Conservation (phyloP, 2,329 filamentous ascomycete species). For the Alternaria sp. region DNA sequence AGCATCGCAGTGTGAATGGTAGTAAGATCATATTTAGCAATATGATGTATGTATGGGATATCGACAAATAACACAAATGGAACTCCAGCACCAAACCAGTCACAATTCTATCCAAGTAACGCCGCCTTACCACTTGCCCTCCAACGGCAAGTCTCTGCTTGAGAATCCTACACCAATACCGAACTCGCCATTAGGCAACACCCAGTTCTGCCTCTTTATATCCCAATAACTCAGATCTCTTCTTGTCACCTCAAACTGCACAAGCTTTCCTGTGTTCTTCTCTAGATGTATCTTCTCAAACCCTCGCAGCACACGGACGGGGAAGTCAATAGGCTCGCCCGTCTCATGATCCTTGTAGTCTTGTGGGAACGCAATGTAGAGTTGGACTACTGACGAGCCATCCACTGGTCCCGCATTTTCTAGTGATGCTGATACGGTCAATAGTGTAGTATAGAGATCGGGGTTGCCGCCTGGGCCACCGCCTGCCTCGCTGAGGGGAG, state of each 20-base stretch:
- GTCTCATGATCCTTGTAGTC: slow-evolving; percentile 54
- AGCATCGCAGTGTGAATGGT: background rate
- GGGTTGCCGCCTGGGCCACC: slow-evolving; percentile 75
- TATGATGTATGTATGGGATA: background rate
- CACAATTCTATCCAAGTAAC: slow-evolving; percentile 6
- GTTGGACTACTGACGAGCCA: slow-evolving; percentile 65
- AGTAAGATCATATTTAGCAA: background rate
- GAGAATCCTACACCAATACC: slow-evolving; percentile 45
- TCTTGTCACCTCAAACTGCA: slow-evolving; percentile 52
- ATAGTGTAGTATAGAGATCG: slow-evolving; percentile 67
- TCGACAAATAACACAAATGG: background rate
- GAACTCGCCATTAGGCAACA: slow-evolving; percentile 47
- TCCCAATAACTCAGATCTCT: slow-evolving; percentile 56
- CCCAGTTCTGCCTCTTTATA: slow-evolving; percentile 53
- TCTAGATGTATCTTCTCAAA: slow-evolving; percentile 56
- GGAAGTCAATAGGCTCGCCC: slow-evolving; percentile 66
- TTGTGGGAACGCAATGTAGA: slow-evolving; percentile 63
- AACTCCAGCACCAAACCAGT: background rate
- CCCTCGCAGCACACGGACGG: slow-evolving; percentile 50
- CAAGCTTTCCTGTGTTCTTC: slow-evolving; percentile 30
- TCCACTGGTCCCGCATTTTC: slow-evolving; percentile 68
- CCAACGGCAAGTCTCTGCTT: slow-evolving; percentile 43
- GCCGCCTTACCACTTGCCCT: slow-evolving; percentile 40
- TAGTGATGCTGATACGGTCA: slow-evolving; percentile 62
- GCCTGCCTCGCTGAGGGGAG: slow-evolving; percentile 67